A percentile compares a stretch with the other conserved stretches of the same genome.
phyloP scores from a whole-genome alignment of 2,329 filamentous ascomycete species.

The Pseudogymnoascus sp. region DNA sequence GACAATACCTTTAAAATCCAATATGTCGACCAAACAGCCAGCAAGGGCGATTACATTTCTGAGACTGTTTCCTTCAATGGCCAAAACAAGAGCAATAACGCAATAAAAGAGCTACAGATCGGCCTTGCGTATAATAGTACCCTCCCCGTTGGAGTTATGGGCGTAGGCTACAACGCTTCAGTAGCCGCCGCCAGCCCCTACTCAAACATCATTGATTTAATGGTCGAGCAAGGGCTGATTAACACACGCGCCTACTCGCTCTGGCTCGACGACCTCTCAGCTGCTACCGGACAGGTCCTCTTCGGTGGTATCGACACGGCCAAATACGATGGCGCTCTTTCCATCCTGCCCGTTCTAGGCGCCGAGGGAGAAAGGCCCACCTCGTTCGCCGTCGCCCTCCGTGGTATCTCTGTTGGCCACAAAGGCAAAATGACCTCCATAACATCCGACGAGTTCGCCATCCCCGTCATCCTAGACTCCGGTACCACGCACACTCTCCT shows the following conservation, averaged over 20 bases:
- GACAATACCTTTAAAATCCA: constrained; percentile 36
- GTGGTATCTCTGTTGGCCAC: constrained; percentile 33
- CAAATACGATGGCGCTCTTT: constrained; percentile 61
- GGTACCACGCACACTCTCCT: constrained; percentile 68
- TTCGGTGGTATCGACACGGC: constrained; percentile 76
- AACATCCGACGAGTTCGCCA: constrained; percentile 21
- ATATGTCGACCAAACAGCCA: constrained; percentile 32
- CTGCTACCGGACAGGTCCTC: constrained; percentile 62
- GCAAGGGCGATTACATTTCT: constrained; percentile 31
- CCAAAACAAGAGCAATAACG: constrained; percentile 16
- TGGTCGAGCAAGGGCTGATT: constrained; percentile 57
- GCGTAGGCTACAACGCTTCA: constrained; percentile 32
- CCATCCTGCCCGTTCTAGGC: constrained; percentile 47
- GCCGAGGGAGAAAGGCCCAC: constrained; percentile 38
- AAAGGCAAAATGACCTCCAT: constrained; percentile 39
- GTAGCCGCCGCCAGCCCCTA: constrained; percentile 32
- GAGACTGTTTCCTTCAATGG: constrained; percentile 31
- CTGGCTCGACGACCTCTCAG: constrained; percentile 50
- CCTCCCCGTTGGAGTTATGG: constrained; percentile 30
- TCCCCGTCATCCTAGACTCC: constrained; percentile 62
- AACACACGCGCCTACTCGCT: constrained; percentile 60
- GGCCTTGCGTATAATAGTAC: constrained; percentile 27
- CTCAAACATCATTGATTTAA: constrained; percentile 55
- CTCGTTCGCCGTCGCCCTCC: constrained; percentile 36
- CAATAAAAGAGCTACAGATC: constrained; percentile 32